Evolutionary conservation across 768 basidiomycete genomes (phyloP).

Genomic region (Mycena vitilis): DNA sequence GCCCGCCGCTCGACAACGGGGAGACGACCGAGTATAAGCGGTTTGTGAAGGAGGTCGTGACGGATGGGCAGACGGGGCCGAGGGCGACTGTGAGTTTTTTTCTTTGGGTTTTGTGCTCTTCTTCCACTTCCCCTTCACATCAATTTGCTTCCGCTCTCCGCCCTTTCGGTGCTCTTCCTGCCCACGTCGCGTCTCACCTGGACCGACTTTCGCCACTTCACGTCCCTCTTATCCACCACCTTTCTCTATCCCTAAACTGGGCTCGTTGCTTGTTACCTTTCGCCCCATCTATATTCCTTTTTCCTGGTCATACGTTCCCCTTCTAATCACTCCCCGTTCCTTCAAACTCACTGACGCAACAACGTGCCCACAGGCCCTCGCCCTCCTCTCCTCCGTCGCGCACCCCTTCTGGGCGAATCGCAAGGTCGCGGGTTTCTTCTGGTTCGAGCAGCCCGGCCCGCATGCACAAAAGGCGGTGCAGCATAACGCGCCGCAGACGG

Average conservation of each 20-base stretch:
- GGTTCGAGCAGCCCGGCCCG: conserved; percentile 73
- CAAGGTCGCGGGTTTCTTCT: conserved; percentile 79
- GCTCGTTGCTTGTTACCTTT: too few species aligned
- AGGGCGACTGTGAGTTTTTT: conserved; percentile 74
- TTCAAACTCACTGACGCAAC: conserved; percentile 1
- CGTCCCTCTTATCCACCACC: too few species aligned
- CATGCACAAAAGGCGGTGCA: conserved; percentile 67
- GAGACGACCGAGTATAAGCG: conserved; percentile 95
- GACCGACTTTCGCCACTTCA: too few species aligned
- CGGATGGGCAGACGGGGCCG: conserved; percentile 94
- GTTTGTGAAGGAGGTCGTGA: conserved; percentile 96
- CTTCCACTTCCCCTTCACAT: too few species aligned
- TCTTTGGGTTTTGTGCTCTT: too few species aligned
- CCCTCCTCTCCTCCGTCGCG: conserved; percentile 83
- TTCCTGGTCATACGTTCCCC: too few species aligned
- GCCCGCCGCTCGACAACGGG: conserved; percentile 92
- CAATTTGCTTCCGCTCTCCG: too few species aligned
- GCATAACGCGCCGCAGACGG: conserved; percentile 84
- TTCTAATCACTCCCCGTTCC: too few species aligned
- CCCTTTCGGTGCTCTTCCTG: too few species aligned
- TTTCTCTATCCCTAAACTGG: too few species aligned
- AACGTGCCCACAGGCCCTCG: conserved; percentile 55
- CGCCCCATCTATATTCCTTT: too few species aligned
- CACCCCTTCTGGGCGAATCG: conserved; percentile 85
- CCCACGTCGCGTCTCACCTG: too few species aligned